Percentiles rank a stretch among this genome's conserved stretches.
phyloP scores from a whole-genome alignment of 345 rosid genomes.

The Capsella bursapastoris region DNA sequence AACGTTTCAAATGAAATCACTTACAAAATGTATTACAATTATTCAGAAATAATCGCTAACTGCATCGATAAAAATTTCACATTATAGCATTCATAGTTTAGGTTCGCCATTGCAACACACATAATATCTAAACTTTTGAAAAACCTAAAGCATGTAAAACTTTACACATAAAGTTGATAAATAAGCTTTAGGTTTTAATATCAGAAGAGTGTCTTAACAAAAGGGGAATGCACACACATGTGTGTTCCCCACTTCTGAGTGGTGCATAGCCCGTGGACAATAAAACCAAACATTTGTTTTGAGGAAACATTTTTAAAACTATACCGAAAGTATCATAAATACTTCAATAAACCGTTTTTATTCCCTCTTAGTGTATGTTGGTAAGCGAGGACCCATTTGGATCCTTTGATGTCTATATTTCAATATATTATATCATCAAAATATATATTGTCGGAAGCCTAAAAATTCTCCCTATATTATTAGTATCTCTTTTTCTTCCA shows the following conservation, averaged over 20 bases:
- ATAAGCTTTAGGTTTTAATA: constrained; percentile 7
- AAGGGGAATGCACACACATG: constrained; percentile 39
- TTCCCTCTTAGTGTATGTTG: constrained; percentile 41
- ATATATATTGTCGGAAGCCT: constrained; percentile 40
- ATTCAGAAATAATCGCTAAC: neutral
- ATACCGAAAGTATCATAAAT: constrained; percentile 27
- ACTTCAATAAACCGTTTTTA: constrained; percentile 27
- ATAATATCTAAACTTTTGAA: neutral
- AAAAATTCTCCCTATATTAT: constrained; percentile 26
- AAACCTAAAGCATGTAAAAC: constrained; percentile 8
- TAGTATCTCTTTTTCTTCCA: constrained; percentile 10
- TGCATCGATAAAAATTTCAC: neutral
- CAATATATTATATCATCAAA: constrained; percentile 33
- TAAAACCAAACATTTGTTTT: constrained; percentile 41
- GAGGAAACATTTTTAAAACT: constrained; percentile 33
- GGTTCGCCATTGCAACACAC: neutral
- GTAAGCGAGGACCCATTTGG: constrained; percentile 44
- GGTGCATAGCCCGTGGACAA: constrained; percentile 38
- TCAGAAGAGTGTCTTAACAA: constrained; percentile 28
- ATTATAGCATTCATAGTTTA: neutral
- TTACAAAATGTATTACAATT: neutral
- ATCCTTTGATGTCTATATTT: constrained; percentile 32
- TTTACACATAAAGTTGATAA: neutral
- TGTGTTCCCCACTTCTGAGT: constrained; percentile 32
- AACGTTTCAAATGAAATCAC: neutral